Conservation (phyloP, 768 basidiomycete genomes). For the Podaxis mareebaensis region DNA sequence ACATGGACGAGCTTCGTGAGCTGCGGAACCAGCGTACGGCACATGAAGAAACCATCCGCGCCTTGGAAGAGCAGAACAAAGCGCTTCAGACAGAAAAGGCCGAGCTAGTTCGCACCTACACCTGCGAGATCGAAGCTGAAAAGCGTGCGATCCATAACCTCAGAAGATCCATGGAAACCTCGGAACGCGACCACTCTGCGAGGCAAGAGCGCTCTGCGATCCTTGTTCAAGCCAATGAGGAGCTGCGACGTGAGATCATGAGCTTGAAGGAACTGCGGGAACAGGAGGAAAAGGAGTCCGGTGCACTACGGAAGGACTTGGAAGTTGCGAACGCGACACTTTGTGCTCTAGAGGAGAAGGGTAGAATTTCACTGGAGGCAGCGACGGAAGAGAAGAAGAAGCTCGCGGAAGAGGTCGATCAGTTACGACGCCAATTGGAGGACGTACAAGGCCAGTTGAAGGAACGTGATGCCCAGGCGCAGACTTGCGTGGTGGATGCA, state of each 20-base stretch:
- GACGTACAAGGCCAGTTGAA: neutral
- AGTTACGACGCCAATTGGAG: slow-evolving; percentile 1
- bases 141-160: slow-evolving; percentile 8
- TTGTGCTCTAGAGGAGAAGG: slow-evolving; percentile 2
- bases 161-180: slow-evolving; percentile 3
- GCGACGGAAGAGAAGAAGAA: slow-evolving; percentile 6
- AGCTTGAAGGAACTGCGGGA: neutral
- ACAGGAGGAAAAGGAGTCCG: slow-evolving; percentile 1
- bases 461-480: neutral
- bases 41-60: neutral
- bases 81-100: neutral
- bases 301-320: slow-evolving; percentile 1
- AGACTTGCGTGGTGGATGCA: neutral
- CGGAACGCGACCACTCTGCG: neutral
- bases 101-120: neutral
- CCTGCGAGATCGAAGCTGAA: slow-evolving; percentile 3
- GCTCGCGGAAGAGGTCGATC: neutral
- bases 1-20: neutral
- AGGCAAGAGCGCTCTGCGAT: slow-evolving; percentile 4
- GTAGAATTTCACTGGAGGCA: neutral
- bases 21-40: neutral
- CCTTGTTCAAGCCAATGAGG: neutral
- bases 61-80: slow-evolving; percentile 1
- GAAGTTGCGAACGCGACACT: neutral
- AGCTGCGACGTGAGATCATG: neutral